Conservation (phyloP, 2,329 filamentous ascomycete species). For the Trichophyton schoenleinii region DNA sequence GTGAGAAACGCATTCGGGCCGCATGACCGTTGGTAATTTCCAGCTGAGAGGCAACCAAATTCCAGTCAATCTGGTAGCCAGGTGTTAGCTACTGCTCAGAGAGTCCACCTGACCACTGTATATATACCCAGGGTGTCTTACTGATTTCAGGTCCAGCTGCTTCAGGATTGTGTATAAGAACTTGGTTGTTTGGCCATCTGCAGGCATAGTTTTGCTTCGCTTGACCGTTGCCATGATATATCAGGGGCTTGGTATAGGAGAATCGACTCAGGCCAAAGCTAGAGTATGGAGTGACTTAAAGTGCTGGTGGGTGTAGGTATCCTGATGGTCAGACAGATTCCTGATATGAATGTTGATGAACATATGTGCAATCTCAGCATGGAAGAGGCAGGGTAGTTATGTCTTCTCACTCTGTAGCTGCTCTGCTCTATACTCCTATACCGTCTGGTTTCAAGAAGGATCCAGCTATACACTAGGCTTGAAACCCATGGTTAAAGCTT, state of each 20-base stretch:
- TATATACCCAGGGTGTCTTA: constrained; percentile 18
- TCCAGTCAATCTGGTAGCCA: constrained; percentile 40
- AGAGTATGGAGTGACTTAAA: background rate
- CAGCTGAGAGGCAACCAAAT: constrained; percentile 36
- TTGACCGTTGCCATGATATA: constrained; percentile 23
- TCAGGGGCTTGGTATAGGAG: background rate
- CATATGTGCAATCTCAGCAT: background rate
- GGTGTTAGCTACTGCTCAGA: background rate
- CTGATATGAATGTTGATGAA: background rate
- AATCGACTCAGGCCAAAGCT: background rate
- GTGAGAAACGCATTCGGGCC: constrained; percentile 45
- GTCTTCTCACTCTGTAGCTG: background rate
- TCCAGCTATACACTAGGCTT: background rate
- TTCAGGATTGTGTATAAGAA: constrained; percentile 46
- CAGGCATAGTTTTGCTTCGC: constrained; percentile 34
- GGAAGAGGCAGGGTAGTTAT: constrained; percentile 3
- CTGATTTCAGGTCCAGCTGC: constrained; percentile 42
- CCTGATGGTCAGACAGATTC: background rate
- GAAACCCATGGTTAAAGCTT: background rate
- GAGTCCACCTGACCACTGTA: too few relatives aligned
- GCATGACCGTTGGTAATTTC: constrained; percentile 46
- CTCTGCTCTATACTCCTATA: background rate
- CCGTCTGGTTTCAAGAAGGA: background rate
- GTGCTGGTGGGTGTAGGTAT: background rate
- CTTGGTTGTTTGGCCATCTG: constrained; percentile 38